phyloP scores from a whole-genome alignment of 2,329 filamentous ascomycete genomes.

The Fusarium miscanthi region DNA sequence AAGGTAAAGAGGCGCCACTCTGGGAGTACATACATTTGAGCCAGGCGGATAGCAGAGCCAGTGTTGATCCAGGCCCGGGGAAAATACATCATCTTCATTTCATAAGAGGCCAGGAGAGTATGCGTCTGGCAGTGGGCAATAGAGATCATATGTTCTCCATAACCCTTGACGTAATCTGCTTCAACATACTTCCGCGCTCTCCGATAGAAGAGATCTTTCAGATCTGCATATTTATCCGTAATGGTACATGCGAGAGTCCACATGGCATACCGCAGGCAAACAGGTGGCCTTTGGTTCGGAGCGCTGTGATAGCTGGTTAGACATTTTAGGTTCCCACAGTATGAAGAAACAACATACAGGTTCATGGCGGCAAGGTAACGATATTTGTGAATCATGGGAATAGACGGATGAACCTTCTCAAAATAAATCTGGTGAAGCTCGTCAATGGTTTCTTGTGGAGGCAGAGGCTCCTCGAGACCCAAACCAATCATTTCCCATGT shows the following conservation, averaged over 20 bases:
- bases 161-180: conserved; percentile 88
- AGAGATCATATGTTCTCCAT: conserved; percentile 88
- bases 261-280: conserved; percentile 92
- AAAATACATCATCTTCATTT: conserved; percentile 98
- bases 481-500: conserved; percentile 82
- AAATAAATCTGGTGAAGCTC: conserved; percentile 93
- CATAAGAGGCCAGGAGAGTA: conserved; percentile 81
- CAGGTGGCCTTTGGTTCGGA: conserved; percentile 85
- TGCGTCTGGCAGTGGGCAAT: conserved; percentile 89
- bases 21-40: conserved; percentile 74
- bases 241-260: conserved; percentile 94
- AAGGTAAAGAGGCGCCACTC: background rate
- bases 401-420: conserved; percentile 85
- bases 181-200: conserved; percentile 91
- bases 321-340: background rate
- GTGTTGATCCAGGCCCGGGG: conserved; percentile 95
- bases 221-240: conserved; percentile 80
- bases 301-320: conserved; percentile 58
- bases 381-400: conserved; percentile 90
- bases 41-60: conserved; percentile 81
- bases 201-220: conserved; percentile 91
- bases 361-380: conserved; percentile 91
- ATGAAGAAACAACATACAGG: conserved; percentile 62
- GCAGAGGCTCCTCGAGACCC: conserved; percentile 68
- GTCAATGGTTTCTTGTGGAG: conserved; percentile 74